Base-by-base conservation (phyloP, 768 basidiomycete genomes). In the Tricholomella constricta region DNA sequence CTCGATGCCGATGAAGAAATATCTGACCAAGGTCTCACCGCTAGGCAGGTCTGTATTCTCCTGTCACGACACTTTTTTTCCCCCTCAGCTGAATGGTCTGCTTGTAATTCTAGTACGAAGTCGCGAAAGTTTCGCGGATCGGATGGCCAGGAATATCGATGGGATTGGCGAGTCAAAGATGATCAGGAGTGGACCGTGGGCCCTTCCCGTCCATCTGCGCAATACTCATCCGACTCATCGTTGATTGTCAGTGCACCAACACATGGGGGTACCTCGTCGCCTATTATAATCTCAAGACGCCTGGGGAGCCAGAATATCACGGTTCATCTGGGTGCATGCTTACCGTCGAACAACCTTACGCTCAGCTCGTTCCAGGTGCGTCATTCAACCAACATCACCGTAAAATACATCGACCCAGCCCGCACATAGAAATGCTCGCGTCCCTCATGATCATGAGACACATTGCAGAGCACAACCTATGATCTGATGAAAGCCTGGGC, bases 131-230 rank as follows among this genome's bases (percentile, higher is more conserved):
- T 88, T 58, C 64, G 66, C 7, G 86, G 76, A 2, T 78, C 83
- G 0, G 84, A 89, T 57, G 80, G 80, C 1, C 74, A 82, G 38
- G 77, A 79, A 48, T 89, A 88, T 59, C 71, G 70, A 45, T 89
- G 87, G 87, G 76, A 73, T 22, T 77, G 77, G 68, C 70, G 76
- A 15, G 62, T 71, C 19, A 70, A 70, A 22, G 67, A 67, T 11
- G 77, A 79, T 47, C 77, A 83, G 48, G 86, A 88, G 58, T 89
- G 86, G 85, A 80, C 80, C 20, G 87, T 86, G 58, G 62, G 83
- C 73, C 20, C 2, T 19, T 42, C 15, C 12, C 31, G 17, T 34
- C 47, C 26, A 25, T 60, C 40, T 26, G 43, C 17, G 4, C 19
- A 15, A 26, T 27, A 14, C 14, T 58, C 32, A 32, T 15, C 26